These are phyloP conservation scores for Auricularia sp. DNA, from an alignment of 768 basidiomycete genomes.

Conservation along the genomic window DNA sequence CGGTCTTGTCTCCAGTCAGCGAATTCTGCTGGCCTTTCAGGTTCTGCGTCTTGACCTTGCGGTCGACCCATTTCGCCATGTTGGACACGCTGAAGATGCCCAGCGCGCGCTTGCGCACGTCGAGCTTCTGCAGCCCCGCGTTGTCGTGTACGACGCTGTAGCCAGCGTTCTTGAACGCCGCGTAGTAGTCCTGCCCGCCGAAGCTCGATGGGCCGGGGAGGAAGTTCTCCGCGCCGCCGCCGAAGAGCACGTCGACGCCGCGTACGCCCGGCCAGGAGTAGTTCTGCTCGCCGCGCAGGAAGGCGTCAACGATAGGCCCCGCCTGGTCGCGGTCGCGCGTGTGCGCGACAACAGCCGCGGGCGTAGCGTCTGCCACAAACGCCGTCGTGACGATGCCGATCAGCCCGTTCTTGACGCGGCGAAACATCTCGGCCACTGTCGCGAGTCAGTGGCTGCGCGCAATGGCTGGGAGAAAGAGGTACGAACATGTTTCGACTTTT, in stretches of 20 bases:
- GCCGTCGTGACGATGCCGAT: conserved; percentile 30
- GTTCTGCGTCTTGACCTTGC: conserved; percentile 23
- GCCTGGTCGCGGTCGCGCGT: conserved; percentile 20
- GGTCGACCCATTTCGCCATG: conserved; percentile 29
- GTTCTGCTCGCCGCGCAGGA: conserved; percentile 23
- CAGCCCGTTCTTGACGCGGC: conserved; percentile 20
- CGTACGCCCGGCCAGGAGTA: conserved; percentile 25
- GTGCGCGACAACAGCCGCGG: conserved; percentile 22
- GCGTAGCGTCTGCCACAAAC: conserved; percentile 28
- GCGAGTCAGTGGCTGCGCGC: neutral
- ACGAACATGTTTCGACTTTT: conserved; percentile 21
- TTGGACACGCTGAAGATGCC: conserved; percentile 25
- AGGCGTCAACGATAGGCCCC: conserved; percentile 23
- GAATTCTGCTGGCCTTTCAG: conserved; percentile 9
- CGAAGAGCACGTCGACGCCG: conserved; percentile 20
- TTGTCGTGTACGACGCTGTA: conserved; percentile 25
- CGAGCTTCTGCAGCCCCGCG: conserved; percentile 19
- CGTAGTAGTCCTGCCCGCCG: conserved; percentile 16
- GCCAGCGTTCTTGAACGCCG: conserved; percentile 14
- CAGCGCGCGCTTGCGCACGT: conserved; percentile 21
- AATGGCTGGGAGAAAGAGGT: neutral
- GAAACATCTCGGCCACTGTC: conserved; percentile 21
- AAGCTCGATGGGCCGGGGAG: conserved; percentile 15
- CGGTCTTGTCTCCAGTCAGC: neutral
- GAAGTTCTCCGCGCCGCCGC: conserved; percentile 27